These are phyloP conservation scores for Aspergillus tubingensis DNA, from an alignment of 2,329 filamentous ascomycete species.

Conservation along the genomic window DNA sequence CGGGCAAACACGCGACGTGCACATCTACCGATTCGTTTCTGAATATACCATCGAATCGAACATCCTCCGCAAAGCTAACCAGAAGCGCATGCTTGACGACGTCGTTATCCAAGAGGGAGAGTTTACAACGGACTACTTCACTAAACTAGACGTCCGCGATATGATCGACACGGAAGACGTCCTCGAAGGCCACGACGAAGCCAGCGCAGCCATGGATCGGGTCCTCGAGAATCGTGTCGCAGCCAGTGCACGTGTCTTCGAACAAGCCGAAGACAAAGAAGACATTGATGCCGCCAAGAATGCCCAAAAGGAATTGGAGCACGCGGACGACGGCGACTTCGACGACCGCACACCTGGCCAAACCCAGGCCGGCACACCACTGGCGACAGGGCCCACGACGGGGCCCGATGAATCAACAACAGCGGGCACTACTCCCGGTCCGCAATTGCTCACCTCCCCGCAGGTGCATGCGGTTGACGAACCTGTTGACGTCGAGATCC, in stretches of 20 bases:
- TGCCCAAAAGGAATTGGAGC: slow-evolving; percentile 82
- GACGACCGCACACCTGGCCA: slow-evolving; percentile 59
- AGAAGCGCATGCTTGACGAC: slow-evolving; percentile 97
- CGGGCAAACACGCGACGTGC: slow-evolving; percentile 93
- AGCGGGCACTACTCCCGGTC: slow-evolving; percentile 5
- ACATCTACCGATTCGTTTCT: slow-evolving; percentile 93
- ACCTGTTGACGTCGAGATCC: slow-evolving; percentile 42
- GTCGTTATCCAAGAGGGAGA: slow-evolving; percentile 98
- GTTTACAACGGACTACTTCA: slow-evolving; percentile 96
- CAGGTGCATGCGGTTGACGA: slow-evolving; percentile 27
- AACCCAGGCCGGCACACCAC: slow-evolving; percentile 37
- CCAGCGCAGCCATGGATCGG: slow-evolving; percentile 80
- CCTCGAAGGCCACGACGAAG: slow-evolving; percentile 68
- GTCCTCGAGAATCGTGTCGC: slow-evolving; percentile 72
- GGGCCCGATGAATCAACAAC: slow-evolving; percentile 35
- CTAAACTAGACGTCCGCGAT: slow-evolving; percentile 70
- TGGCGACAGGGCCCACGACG: slow-evolving; percentile 39
- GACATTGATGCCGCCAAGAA: slow-evolving; percentile 85
- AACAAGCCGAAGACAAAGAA: slow-evolving; percentile 88
- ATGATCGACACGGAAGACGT: slow-evolving; percentile 60
- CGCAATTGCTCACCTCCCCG: slow-evolving; percentile 16
- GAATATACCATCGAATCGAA: slow-evolving; percentile 97
- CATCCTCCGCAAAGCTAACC: slow-evolving; percentile 91
- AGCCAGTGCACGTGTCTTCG: slow-evolving; percentile 71
- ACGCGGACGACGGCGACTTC: slow-evolving; percentile 84